These are phyloP conservation scores for Hypoxylon fragiforme DNA, from an alignment of 495 filamentous ascomycete genomes.

Conservation along the genomic window DNA sequence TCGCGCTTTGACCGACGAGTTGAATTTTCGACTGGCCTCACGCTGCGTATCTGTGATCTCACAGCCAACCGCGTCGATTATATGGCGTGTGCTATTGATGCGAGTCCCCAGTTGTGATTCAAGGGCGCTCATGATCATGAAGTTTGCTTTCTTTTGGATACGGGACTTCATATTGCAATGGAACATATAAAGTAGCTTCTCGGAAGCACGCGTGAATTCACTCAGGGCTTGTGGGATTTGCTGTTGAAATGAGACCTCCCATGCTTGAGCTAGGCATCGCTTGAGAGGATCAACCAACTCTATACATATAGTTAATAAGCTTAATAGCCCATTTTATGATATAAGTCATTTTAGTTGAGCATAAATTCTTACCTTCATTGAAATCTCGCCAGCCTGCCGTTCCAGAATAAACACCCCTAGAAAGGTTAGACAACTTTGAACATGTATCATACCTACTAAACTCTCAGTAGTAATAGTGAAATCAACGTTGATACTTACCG, in stretches of 20 bases:
- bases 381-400: conserved; percentile 42
- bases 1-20: conserved; percentile 44
- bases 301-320: no score
- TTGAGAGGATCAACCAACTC: conserved; percentile 53
- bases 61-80: conserved; percentile 35
- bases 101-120: conserved; percentile 39
- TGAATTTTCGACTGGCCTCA: conserved; percentile 58
- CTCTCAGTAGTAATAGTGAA: conserved; percentile 22
- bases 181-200: conserved; percentile 33
- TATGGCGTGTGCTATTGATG: conserved; percentile 4
- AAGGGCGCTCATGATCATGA: conserved; percentile 44
- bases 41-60: conserved; percentile 48
- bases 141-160: conserved; percentile 12
- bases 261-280: conserved; percentile 48
- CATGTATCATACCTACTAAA: no score
- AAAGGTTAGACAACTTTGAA: conserved; percentile 18
- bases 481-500: conserved; percentile 43
- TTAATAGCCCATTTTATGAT: no score
- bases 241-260: conserved; percentile 54
- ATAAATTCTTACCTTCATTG: conserved; percentile 48
- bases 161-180: conserved; percentile 37
- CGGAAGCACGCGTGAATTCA: conserved; percentile 6
- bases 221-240: conserved; percentile 7
- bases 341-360: no score
- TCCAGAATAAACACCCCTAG: conserved; percentile 38